Evolutionary conservation across 1,284 basidiomycete species (phyloP), one percentile per base, ranked within the genome.

Genomic region (Malassezia psittaci): DNA sequence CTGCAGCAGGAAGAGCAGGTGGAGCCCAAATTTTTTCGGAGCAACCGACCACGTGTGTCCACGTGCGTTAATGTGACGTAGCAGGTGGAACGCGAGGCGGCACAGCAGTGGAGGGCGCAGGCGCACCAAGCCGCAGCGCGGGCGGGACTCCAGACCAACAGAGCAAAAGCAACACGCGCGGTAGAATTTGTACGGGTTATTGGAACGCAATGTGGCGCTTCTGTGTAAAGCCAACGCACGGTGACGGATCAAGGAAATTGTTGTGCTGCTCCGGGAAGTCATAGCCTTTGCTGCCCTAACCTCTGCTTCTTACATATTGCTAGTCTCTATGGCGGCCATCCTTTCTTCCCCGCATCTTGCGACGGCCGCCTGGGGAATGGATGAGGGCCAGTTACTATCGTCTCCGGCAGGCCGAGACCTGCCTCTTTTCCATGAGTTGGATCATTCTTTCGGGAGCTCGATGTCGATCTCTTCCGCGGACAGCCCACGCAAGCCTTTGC

Each of bases 401-500:
- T 39, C 47, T 35, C 36, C 47, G n/a, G 47, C 18, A 13, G 35
- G 29, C 1, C 54, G 42, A 12, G 48, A 56, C 21, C 44, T 21
- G 12, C 21, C 36, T 6, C 35, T 39, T 9, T 5, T 52, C 15
- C 46, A 57, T n/a, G 65, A 68, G 51, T 60, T 70, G 48, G 68
- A 70, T 61, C 63, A 60, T 32, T 72, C 69, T 4, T 73, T 73
- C 32, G 69, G 69, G 52, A 70, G 68, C n/a, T 69, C 67, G 36
- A 72, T 74, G 71, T 72, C 69, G 39, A 63, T 74, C 40, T 66
- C 66, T 16, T 72, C 68, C 5, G 50, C 69, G 18, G 70, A 73
- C 19, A 63, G 61, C 13, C 57, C 54, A 18, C 62, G 11, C 57
- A 48, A 19, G 29, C 38, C 36, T 48, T 52, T 42, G 39, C 61